Evolutionary conservation across 257 asterid species (phyloP), one percentile per base, ranked within the genome.

Genomic region (Linaria vulgaris): DNA sequence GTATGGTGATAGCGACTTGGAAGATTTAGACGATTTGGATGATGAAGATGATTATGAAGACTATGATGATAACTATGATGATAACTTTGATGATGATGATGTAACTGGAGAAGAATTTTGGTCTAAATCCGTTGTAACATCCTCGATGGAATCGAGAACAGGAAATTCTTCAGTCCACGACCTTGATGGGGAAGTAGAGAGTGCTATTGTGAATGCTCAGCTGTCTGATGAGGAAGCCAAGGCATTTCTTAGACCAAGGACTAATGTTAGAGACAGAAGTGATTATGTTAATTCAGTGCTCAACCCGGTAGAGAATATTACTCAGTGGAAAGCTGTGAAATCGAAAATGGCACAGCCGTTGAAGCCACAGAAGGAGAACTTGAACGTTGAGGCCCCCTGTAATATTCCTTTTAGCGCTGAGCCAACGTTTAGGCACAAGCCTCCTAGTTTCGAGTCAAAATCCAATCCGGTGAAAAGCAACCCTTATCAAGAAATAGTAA

Each of bases 271-370:
- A 78, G 91, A 82, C 46, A 81, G 94, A 67, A 79, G 95, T 66
- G 88, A 71, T 62, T 82, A 83, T 61, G 75, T 89, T 57, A 89
- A 80, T 56, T 83, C 97, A 9, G 90, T 90, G 79, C 80, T 94
- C 70, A 90, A 82, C 70, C 97, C 99, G 3, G 86, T 94, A 0
- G 97, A 87, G 78, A 94, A 94, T 62, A 79, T 82, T 49, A 58
- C 87, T 63, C 99, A 85, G 73, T 94, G 99, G 99, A 87, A 87
- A 80, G 80, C 83, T 61, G 76, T 68, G 23, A 87, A 85, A 75
- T 76, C 90, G 0, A 84, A 77, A 68, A 83, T 76, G 46, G 50
- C 71, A 34, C 51, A 70, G 22, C 69, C 50, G 1, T 31, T 59
- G 75, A 83, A 75, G 72, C 76, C 77, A 25, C 88, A 81, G 60